Evolutionary conservation across 495 filamentous ascomycete species (phyloP).

Genomic region (Amniculicola lignicola): DNA sequence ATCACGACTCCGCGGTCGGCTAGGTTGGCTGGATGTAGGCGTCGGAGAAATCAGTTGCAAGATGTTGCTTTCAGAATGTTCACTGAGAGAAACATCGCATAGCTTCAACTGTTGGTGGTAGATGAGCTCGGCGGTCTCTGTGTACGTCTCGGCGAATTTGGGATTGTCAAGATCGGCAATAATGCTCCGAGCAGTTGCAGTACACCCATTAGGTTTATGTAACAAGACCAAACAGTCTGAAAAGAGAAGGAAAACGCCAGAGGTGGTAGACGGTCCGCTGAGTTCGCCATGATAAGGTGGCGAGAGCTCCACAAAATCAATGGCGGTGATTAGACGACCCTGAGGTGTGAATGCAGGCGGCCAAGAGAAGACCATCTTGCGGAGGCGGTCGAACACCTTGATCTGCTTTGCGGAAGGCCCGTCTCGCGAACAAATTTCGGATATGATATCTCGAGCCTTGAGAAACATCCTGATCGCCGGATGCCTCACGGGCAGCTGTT

Average conservation of each 20-base stretch:
- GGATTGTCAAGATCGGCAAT: conserved; percentile 80
- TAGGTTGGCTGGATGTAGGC: conserved; percentile 19
- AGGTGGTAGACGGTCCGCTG: conserved; percentile 41
- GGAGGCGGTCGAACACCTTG: conserved; percentile 67
- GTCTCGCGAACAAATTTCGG: conserved; percentile 90
- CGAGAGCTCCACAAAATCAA: conserved; percentile 73
- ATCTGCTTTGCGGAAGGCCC: conserved; percentile 61
- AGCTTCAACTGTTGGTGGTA: conserved; percentile 72
- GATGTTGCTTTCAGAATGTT: conserved; percentile 67
- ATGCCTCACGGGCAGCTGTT: conserved; percentile 76
- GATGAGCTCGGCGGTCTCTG: conserved; percentile 58
- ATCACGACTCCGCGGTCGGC: conserved; percentile 26
- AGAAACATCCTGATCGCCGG: conserved; percentile 75
- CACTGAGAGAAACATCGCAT: conserved; percentile 69
- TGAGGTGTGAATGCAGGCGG: conserved; percentile 65
- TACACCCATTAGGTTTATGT: conserved; percentile 58
- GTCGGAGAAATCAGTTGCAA: conserved; percentile 61
- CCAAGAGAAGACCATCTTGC: conserved; percentile 76
- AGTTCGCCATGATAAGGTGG: conserved; percentile 63
- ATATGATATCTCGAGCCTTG: conserved; percentile 84
- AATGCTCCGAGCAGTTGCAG: conserved; percentile 70
- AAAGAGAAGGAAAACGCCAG: conserved; percentile 79
- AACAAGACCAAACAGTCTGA: conserved; percentile 76
- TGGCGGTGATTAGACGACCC: conserved; percentile 79
- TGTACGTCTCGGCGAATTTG: conserved; percentile 44